A percentile compares a stretch with the other conserved stretches of the same genome.
These are phyloP conservation scores for Pleodorina starrii DNA, from an alignment of 139 green algal genomes.

Conservation along the genomic window DNA sequence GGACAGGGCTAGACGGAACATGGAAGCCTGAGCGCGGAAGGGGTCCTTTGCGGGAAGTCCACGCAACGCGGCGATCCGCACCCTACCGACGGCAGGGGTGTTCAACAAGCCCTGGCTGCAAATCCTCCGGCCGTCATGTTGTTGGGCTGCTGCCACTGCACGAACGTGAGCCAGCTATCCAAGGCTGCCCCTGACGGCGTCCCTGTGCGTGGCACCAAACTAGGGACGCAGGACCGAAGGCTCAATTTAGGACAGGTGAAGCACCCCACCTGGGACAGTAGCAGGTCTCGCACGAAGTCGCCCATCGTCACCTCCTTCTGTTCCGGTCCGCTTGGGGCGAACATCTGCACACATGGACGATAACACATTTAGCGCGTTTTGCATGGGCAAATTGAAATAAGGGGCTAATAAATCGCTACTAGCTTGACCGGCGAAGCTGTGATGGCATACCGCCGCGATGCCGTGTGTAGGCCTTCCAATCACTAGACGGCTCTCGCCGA, in stretches of 20 bases:
- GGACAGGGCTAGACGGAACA: no score
- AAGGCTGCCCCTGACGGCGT: background rate
- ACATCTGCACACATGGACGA: conserved; percentile 73
- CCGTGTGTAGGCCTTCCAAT: no score
- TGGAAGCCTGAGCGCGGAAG: no score
- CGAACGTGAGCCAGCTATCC: conserved; percentile 12
- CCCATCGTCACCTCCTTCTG: conserved; percentile 87
- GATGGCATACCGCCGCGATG: no score
- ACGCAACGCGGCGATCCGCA: no score
- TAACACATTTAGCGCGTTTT: no score
- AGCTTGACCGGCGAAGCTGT: no score
- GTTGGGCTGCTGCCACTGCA: conserved; percentile 6
- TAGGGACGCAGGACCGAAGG: conserved; percentile 7
- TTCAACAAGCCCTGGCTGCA: background rate
- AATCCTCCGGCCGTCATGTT: conserved; percentile 20
- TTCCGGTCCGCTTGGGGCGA: conserved; percentile 72
- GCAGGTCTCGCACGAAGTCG: conserved; percentile 88
- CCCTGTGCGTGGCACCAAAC: conserved; percentile 41
- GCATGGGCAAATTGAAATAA: no score
- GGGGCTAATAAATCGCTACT: no score
- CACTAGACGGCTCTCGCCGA: no score
- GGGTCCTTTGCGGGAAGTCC: no score
- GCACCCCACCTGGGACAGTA: conserved; percentile 88
- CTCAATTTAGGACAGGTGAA: background rate
- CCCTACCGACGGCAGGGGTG: conserved; percentile 54